Base-by-base conservation (phyloP, 1,139 yeast genomes). In the Taiozyma onychis region DNA sequence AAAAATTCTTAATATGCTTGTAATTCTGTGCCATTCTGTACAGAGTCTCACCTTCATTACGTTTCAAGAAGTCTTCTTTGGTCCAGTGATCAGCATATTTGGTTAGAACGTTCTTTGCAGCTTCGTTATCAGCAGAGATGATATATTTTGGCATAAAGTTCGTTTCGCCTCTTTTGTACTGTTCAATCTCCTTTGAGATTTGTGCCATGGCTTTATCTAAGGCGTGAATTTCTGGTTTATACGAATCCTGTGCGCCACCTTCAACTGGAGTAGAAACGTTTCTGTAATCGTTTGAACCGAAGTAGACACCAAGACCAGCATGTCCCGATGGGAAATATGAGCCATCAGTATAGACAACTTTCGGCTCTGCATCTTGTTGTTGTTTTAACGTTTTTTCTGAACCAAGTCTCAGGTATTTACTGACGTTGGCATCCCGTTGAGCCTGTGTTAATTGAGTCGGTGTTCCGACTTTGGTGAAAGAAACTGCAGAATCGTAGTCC, bases 181-280 rank as follows among this genome's bases (percentile, higher is more conserved):
- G 41, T 27, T 72, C 67, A 42, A 80, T 68, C 24, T 66, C 58
- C 1, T 56, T 41, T 48, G 67, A 56, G 13, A 81, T 73, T 10
- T 63, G 59, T 9, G 65, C 62, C 48, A 85, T 64, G 0, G 95
- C 95, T 44, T 73, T 74, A 7, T 68, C 64, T 26, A 87, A 73
- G 0, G 95, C 97, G 21, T 70, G 64, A 22, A 90, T 73, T 65
- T 91, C 97, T 2, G 95, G 95, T 44, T 90, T 71, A 59, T 87
- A 91, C 61, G 89, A 91, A 0, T 96, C 89, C 42, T 83, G 88
- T 7, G 66, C 67, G 2, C 68, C 70, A 2, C 69, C 71, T 2
- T 48, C 48, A 35, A 84, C 69, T 0, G 83, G 80, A 28, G 71
- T 78, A 1, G 81, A 73, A 4, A 73, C 69, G 63, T 86, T 85